phyloP scores from a whole-genome alignment of 1,284 basidiomycete species.

The Moesziomyces globuligerus region DNA sequence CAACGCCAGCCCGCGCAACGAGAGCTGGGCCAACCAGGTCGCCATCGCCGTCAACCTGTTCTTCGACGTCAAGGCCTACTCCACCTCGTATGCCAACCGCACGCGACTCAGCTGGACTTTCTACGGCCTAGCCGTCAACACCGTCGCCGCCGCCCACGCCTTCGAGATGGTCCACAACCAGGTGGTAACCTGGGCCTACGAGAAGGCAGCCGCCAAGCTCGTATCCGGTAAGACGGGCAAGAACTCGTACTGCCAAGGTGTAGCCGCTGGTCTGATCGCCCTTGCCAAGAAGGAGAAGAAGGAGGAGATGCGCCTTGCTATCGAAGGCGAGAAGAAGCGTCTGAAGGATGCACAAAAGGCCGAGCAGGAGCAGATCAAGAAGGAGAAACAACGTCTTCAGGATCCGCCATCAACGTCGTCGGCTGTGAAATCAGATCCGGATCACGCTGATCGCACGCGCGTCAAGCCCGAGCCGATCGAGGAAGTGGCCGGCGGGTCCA shows the following conservation, averaged over 20 bases:
- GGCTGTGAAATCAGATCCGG: conserved; percentile 4
- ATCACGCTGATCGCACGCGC: not conserved
- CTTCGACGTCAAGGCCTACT: conserved; percentile 49
- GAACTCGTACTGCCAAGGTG: conserved; percentile 47
- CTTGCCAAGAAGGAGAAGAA: conserved; percentile 52
- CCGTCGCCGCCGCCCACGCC: conserved; percentile 49
- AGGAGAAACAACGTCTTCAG: conserved; percentile 23
- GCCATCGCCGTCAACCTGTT: conserved; percentile 46
- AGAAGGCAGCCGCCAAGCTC: conserved; percentile 16
- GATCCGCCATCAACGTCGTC: not conserved
- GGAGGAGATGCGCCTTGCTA: conserved; percentile 41
- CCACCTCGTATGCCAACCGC: conserved; percentile 30
- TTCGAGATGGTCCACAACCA: conserved; percentile 59
- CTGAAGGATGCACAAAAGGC: conserved; percentile 17
- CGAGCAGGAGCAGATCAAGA: conserved; percentile 19
- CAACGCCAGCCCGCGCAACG: conserved; percentile 26
- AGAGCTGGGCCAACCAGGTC: conserved; percentile 46
- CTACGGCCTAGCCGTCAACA: conserved; percentile 52
- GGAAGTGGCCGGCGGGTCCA: not conserved
- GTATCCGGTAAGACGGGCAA: conserved; percentile 39
- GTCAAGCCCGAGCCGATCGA: conserved; percentile 10
- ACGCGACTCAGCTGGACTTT: conserved; percentile 49
- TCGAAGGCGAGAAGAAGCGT: conserved; percentile 46
- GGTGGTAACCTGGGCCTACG: conserved; percentile 42
- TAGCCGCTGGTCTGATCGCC: conserved; percentile 33